Base-by-base conservation (phyloP, 2,329 filamentous ascomycete genomes). In the Beauveria caledonica region DNA sequence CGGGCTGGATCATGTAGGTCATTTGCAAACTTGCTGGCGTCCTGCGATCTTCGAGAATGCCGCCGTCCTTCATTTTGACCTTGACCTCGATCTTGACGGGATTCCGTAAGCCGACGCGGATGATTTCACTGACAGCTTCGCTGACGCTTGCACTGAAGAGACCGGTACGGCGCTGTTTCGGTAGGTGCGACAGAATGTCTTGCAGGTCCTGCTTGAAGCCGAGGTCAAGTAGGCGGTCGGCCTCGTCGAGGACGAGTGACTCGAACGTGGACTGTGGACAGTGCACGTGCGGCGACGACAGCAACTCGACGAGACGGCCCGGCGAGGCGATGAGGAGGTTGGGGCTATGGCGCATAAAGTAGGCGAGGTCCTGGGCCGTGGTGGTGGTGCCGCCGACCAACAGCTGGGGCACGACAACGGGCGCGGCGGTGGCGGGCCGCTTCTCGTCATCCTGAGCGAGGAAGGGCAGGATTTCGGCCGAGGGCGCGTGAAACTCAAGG, bases 121-220 rank as follows among this genome's bases (percentile, higher is more conserved):
- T 92, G 59, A 99, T 88, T 70, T 97, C 90, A 64, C 92, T 87
- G 1, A 99, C 90, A 1, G 94, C 94, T 70, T 97, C 94, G 67
- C 89, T 94, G n/a, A 99, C 89, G 68, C 89, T 95, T 13, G 94
- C 94, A 69, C 91, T 96, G 75, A 97, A 99, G 0, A 99, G 77
- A 0, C 94, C 94, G 0, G 94, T 99, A 53, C 94, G 83, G 56
- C 94, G 82, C 72, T 99, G 94, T 70, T 99, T 99, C 0, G 94
- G 94, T 6, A 99, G 76, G 17, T 89, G 83, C 0, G 85, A 84
- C 23, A 99, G 77, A 45, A 97, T 96, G 60, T 86, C 89, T 66
- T 94, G 90, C 29, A 99, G 75, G 66, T 96, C 92, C 60, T 90
- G 87, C 72, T 95, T 94, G 75, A 99, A 97, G 6, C 95, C 94